Percentiles rank a stretch among this genome's conserved stretches.
Conservation (phyloP, 148 eudicot species). For the Camellia japonica region DNA sequence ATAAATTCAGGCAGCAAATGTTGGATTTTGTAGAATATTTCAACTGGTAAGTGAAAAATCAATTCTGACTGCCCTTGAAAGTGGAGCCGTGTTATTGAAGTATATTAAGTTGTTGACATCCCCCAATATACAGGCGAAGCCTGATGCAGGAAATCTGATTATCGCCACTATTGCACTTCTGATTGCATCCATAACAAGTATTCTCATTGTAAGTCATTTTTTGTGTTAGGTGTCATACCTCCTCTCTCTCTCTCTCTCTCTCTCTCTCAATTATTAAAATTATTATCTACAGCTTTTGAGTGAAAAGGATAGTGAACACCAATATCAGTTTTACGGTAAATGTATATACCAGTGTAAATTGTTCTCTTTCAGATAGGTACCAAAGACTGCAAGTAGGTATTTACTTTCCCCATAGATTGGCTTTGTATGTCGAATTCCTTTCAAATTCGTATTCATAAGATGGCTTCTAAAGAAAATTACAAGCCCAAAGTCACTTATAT, state of each 20-base stretch:
- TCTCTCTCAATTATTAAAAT: too few relatives aligned
- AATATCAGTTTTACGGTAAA: neutral
- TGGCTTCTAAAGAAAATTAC: neutral
- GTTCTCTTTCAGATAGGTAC: neutral
- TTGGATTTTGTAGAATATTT: constrained; percentile 11
- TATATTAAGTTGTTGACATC: neutral
- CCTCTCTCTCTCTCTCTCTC: neutral
- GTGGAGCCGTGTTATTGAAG: neutral
- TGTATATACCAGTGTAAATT: neutral
- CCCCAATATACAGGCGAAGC: constrained; percentile 9
- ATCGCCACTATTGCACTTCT: constrained; percentile 6
- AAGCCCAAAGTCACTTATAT: neutral
- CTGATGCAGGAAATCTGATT: constrained; percentile 17
- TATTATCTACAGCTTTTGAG: neutral
- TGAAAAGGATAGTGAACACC: neutral
- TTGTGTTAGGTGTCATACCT: neutral
- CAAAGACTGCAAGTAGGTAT: neutral
- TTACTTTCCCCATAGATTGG: neutral
- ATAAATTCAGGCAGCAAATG: constrained; percentile 11
- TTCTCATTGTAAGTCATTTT: constrained; percentile 18
- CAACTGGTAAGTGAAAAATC: constrained; percentile 13
- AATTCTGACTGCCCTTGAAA: neutral
- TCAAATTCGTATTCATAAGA: neutral
- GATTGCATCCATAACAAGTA: constrained; percentile 9
- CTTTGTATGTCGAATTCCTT: neutral